These are phyloP conservation scores for Lodderomyces oxycetoniae DNA, from an alignment of 1,139 yeast species.

Conservation along the genomic window DNA sequence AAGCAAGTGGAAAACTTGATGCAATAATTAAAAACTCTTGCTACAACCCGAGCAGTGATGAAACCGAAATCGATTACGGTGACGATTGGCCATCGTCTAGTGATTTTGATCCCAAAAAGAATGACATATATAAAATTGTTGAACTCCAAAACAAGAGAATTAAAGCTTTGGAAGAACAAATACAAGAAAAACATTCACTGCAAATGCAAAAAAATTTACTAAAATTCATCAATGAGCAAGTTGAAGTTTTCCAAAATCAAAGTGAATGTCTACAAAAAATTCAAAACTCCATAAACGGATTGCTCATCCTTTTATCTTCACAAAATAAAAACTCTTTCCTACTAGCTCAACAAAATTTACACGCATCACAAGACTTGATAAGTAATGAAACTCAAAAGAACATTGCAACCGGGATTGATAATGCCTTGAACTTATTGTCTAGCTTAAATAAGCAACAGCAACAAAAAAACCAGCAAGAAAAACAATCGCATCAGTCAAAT, in stretches of 20 bases:
- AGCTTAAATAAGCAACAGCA: constrained; percentile 14
- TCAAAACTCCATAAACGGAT: constrained; percentile 19
- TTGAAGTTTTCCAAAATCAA: constrained; percentile 18
- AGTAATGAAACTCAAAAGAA: constrained; percentile 13
- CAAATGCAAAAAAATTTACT: constrained; percentile 15
- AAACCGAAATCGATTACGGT: constrained; percentile 9
- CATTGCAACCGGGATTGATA: constrained; percentile 17
- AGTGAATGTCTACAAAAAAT: constrained; percentile 20
- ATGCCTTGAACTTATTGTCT: constrained; percentile 17
- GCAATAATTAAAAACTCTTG: constrained; percentile 10
- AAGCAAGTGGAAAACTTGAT: constrained; percentile 12
- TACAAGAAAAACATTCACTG: constrained; percentile 16
- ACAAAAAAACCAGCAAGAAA: constrained; percentile 5
- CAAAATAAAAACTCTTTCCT: constrained; percentile 17
- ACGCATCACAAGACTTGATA: constrained; percentile 17
- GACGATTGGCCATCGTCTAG: constrained; percentile 10
- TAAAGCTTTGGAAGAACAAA: constrained; percentile 16
- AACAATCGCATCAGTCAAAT: constrained; percentile 1
- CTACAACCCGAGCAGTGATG: constrained; percentile 11
- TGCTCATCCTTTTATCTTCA: constrained; percentile 18
- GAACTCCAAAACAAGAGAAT: constrained; percentile 15
- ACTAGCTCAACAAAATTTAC: constrained; percentile 18
- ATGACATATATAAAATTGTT: constrained; percentile 12
- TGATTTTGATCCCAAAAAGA: constrained; percentile 7
- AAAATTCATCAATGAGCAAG: constrained; percentile 19